Base-by-base conservation (phyloP, 1,284 basidiomycete genomes). In the Ceratobasidium sp. region DNA sequence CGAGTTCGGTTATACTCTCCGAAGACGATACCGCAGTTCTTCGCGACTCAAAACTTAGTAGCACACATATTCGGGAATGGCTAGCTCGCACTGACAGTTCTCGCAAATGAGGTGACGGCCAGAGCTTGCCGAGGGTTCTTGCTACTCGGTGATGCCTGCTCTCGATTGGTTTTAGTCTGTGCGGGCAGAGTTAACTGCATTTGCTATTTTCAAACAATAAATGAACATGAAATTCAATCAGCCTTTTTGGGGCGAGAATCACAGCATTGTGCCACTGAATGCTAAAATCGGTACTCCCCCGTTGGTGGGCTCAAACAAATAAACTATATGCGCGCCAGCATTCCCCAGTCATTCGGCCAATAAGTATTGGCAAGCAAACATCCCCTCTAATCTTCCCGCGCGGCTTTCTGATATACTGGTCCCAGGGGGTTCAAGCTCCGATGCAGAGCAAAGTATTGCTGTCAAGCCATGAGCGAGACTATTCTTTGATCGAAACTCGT, bases 51-150 rank as follows among this genome's bases (percentile, higher is more conserved):
- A 96, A 96, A 82, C 87, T 96, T 85, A 94, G 94, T 76, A 95
- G 93, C 77, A 95, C 93, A 7, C 91, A 85, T 71, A 94, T 97
- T 73, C 83, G 94, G 34, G 83, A 89, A 73, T 96, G 92, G 92
- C 88, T 96, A 73, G 86, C 65, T 56, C 65, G 53, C 32, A 40
- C 15, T n/a, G 53, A 68, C 17, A 43, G 47, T 17, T 43, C 27
- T 20, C 27, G 17, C n/a, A 43, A 67, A 43, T 31, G 22, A 55
- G 43, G 29, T 29, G 31, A 32, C 38, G 38, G 17, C 7, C 17
- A 40, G 17, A 40, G 38, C 17, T 40, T 40, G 7, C 8, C 38
- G 38, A 17, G 38, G 17, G 17, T 17, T 40, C 38, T 17, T 40
- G 8, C 38, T 8, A 8, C 17, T 17, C 17, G 17, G 38, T 40